Evolutionary conservation across 148 eudicot genomes (phyloP).

Genomic region (Rhododendron henanense): DNA sequence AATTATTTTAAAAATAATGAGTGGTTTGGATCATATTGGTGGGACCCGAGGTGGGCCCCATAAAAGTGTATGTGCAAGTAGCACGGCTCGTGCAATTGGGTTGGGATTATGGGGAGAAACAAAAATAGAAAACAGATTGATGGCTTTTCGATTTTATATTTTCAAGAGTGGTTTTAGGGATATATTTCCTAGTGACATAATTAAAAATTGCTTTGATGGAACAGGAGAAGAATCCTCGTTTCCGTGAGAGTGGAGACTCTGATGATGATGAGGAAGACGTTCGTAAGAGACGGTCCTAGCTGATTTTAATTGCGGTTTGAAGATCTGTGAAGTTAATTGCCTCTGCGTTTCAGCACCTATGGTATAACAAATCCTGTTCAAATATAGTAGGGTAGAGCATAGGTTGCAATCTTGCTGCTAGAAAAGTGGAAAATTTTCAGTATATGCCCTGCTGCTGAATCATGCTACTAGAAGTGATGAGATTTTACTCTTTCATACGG

Average conservation of each 20-base stretch:
- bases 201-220: slow-evolving; percentile 10
- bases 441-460: not conserved
- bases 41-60: too few species aligned
- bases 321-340: not conserved
- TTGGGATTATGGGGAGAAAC: not conserved
- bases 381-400: not conserved
- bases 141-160: not conserved
- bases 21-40: too few species aligned
- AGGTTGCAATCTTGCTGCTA: not conserved
- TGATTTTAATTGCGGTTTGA: not conserved
- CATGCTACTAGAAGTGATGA: not conserved
- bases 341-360: not conserved
- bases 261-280: slow-evolving; percentile 86
- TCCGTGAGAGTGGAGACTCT: slow-evolving; percentile 92
- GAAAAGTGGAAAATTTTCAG: not conserved
- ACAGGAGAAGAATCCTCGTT: slow-evolving; percentile 96
- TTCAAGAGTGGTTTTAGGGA: not conserved
- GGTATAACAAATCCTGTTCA: not conserved
- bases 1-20: too few species aligned
- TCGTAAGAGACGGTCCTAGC: slow-evolving; percentile 46
- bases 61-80: too few species aligned
- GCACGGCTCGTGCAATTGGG: not conserved
- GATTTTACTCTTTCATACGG: not conserved
- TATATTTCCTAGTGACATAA: not conserved
- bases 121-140: not conserved